Evolutionary conservation across 768 basidiomycete species (phyloP).

Genomic region (Agaricus blazei): DNA sequence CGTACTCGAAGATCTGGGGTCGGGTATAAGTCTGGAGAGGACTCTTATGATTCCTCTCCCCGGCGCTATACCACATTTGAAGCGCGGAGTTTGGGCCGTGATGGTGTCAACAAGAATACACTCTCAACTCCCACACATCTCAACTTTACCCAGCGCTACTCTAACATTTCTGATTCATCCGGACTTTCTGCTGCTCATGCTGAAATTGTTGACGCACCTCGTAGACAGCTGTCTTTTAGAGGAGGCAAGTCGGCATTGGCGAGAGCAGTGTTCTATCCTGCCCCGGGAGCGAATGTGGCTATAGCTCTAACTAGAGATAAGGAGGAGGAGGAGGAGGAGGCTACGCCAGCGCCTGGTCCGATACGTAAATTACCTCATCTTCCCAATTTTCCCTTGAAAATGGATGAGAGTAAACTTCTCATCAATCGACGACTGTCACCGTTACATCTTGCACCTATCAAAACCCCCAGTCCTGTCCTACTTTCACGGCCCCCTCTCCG

Average conservation of each 20-base stretch:
- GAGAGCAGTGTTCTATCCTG: neutral
- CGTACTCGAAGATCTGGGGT: neutral
- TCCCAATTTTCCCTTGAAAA: neutral
- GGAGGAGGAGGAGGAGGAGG: neutral
- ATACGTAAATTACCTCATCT: neutral
- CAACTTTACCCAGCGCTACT: neutral
- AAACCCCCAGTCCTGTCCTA: neutral
- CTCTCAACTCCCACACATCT: neutral
- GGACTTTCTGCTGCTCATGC: slow-evolving; percentile 6
- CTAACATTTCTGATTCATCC: neutral
- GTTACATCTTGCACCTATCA: neutral
- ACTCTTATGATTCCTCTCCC: neutral
- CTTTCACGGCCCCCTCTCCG: neutral
- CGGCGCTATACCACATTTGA: neutral
- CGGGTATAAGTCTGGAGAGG: neutral
- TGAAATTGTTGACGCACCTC: slow-evolving; percentile 6
- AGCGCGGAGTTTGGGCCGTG: slow-evolving; percentile 6
- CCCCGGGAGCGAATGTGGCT: neutral
- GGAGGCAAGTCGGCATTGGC: slow-evolving; percentile 3
- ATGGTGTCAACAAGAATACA: neutral
- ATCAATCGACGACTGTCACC: neutral
- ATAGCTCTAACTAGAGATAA: neutral
- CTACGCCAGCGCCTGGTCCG: neutral
- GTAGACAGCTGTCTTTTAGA: slow-evolving; percentile 1
- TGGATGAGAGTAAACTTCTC: neutral